These are phyloP conservation scores for Apocynum venetum DNA, from an alignment of 257 asterid genomes.

Conservation along the genomic window DNA sequence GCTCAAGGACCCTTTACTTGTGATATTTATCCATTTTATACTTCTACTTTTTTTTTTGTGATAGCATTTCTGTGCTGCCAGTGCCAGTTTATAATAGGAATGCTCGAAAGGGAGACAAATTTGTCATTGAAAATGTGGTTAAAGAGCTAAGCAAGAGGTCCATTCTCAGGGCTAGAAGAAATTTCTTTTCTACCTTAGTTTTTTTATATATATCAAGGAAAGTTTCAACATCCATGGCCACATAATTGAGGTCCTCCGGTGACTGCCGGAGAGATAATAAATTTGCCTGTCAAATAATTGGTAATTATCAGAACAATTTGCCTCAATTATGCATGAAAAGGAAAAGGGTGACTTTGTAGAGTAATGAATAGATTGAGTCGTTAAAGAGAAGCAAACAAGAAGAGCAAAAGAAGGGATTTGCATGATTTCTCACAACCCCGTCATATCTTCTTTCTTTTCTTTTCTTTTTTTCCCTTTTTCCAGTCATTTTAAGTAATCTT, in stretches of 20 bases:
- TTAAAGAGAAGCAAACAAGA: conserved; percentile 18
- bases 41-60: not conserved
- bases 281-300: not conserved
- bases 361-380: conserved; percentile 13
- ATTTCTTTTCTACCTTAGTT: not conserved
- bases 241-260: not conserved
- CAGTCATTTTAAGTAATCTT: not conserved
- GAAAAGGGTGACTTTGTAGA: conserved; percentile 10
- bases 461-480: not conserved
- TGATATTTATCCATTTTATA: conserved; percentile 24
- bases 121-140: conserved; percentile 13
- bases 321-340: conserved; percentile 5
- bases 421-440: conserved; percentile 18
- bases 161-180: too few species aligned
- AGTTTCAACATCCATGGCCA: too few species aligned
- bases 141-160: not conserved
- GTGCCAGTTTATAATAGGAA: conserved; percentile 15
- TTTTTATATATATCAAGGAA: too few species aligned
- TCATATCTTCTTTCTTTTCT: not conserved
- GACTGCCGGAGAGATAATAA: not conserved
- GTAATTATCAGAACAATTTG: not conserved
- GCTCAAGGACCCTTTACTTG: conserved; percentile 17
- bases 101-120: conserved; percentile 4
- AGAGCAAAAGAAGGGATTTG: conserved; percentile 18
- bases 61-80: not conserved